These are phyloP conservation scores for Vitis hybrid DNA, from an alignment of 177 flowering plant species.

Conservation along the genomic window DNA sequence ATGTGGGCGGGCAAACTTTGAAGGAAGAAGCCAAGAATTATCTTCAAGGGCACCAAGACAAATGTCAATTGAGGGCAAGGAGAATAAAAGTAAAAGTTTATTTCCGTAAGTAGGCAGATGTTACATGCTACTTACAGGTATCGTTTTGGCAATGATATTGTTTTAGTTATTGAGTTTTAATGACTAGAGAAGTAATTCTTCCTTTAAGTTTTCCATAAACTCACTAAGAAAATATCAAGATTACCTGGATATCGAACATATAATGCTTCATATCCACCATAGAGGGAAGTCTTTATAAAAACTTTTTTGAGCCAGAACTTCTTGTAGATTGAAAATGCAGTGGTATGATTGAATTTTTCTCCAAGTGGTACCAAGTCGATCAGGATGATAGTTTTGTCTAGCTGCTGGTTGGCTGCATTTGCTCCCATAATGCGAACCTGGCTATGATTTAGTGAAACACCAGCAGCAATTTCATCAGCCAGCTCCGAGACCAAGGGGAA, in stretches of 20 bases:
- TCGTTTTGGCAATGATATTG: too few relatives aligned
- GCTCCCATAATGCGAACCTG: slow-evolving; percentile 79
- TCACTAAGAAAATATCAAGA: neutral
- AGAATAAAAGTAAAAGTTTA: neutral
- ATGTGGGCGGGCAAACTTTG: slow-evolving; percentile 1
- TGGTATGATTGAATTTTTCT: slow-evolving; percentile 28
- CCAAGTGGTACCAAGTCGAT: slow-evolving; percentile 55
- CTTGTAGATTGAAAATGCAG: slow-evolving; percentile 38
- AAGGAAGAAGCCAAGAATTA: neutral
- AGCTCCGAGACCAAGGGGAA: slow-evolving; percentile 68
- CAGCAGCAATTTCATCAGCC: slow-evolving; percentile 48
- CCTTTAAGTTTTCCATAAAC: neutral
- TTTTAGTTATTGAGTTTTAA: too few relatives aligned
- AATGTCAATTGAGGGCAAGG: slow-evolving; percentile 1
- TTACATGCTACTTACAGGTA: too few relatives aligned
- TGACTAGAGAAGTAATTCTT: neutral
- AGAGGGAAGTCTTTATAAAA: slow-evolving; percentile 32
- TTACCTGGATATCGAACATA: slow-evolving; percentile 72
- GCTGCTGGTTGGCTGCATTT: slow-evolving; percentile 50
- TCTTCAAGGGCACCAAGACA: neutral
- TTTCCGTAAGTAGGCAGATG: too few relatives aligned
- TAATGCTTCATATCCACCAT: slow-evolving; percentile 59
- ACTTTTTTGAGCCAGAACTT: slow-evolving; percentile 52
- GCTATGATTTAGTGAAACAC: slow-evolving; percentile 37
- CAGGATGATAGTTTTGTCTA: slow-evolving; percentile 52